Conservation (phyloP, 805 yeast genomes). For the Nakazawaea laoshanensis region DNA sequence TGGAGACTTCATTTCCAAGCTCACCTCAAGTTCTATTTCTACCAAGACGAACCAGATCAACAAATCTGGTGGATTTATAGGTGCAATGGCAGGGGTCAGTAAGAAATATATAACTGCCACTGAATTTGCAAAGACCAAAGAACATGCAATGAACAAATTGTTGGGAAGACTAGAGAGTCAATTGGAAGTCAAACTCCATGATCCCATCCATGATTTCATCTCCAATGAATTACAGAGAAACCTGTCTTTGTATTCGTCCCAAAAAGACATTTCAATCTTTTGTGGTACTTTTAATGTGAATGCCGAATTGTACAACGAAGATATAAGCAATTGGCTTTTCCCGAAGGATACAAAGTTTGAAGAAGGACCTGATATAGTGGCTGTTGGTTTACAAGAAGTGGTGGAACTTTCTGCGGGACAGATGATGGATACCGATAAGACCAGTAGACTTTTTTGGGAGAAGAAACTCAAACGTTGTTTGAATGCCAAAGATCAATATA, state of each 20-base stretch:
- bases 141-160: slow-evolving; percentile 36
- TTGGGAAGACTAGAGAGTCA: slow-evolving; percentile 41
- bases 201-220: slow-evolving; percentile 49
- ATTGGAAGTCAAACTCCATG: slow-evolving; percentile 31
- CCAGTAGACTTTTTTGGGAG: slow-evolving; percentile 58
- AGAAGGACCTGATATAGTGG: slow-evolving; percentile 57
- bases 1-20: slow-evolving; percentile 29
- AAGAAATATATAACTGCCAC: slow-evolving; percentile 20
- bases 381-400: slow-evolving; percentile 84
- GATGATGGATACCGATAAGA: slow-evolving; percentile 70
- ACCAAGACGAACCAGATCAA: slow-evolving; percentile 24
- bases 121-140: slow-evolving; percentile 17
- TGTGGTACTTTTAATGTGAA: slow-evolving; percentile 49
- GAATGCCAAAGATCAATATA: slow-evolving; percentile 35
- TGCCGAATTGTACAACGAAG: slow-evolving; percentile 35
- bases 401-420: slow-evolving; percentile 79
- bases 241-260: slow-evolving; percentile 29
- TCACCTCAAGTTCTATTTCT: slow-evolving; percentile 30
- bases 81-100: slow-evolving; percentile 30
- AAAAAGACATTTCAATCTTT: slow-evolving; percentile 32
- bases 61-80: slow-evolving; percentile 35
- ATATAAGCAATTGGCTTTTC: slow-evolving; percentile 34
- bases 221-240: slow-evolving; percentile 30
- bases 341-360: slow-evolving; percentile 26
- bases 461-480: slow-evolving; percentile 40